phyloP scores from a whole-genome alignment of 1,139 yeast species.

The Torulaspora pretoriensis region DNA sequence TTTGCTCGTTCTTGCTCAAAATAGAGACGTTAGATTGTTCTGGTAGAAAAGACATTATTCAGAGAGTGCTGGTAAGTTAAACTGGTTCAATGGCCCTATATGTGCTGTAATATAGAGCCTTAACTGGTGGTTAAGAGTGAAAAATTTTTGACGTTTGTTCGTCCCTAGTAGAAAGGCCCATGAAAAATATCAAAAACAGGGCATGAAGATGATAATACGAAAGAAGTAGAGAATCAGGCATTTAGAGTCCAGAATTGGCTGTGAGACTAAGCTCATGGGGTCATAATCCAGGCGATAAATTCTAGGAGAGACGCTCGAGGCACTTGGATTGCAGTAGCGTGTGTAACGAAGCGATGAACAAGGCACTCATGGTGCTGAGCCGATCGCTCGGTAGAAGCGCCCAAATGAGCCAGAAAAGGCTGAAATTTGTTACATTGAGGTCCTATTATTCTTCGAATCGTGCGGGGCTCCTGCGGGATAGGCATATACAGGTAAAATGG shows the following conservation, averaged over 20 bases:
- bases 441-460: not conserved
- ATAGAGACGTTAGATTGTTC: conserved; percentile 85
- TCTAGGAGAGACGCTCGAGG: not conserved
- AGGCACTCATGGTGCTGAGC: conserved; percentile 1
- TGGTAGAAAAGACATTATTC: conserved; percentile 52
- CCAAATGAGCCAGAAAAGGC: not conserved
- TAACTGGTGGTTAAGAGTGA: conserved; percentile 1
- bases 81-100: not conserved
- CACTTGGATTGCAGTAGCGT: conserved; percentile 1
- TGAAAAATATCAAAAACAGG: not conserved
- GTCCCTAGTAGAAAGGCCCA: not conserved
- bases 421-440: not conserved
- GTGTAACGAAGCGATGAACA: conserved; percentile 5
- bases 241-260: not conserved
- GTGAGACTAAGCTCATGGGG: not conserved
- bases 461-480: not conserved
- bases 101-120: not conserved
- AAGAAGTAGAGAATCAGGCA: not conserved
- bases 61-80: not conserved
- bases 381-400: conserved; percentile 1
- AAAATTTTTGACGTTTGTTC: conserved; percentile 4
- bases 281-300: not conserved
- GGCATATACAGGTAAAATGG: not conserved
- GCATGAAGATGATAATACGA: not conserved
- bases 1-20: conserved; percentile 87